Evolutionary conservation across 148 eudicot genomes (phyloP), one percentile per base, ranked within the genome.

Genomic region (Persicaria tinctoria): DNA sequence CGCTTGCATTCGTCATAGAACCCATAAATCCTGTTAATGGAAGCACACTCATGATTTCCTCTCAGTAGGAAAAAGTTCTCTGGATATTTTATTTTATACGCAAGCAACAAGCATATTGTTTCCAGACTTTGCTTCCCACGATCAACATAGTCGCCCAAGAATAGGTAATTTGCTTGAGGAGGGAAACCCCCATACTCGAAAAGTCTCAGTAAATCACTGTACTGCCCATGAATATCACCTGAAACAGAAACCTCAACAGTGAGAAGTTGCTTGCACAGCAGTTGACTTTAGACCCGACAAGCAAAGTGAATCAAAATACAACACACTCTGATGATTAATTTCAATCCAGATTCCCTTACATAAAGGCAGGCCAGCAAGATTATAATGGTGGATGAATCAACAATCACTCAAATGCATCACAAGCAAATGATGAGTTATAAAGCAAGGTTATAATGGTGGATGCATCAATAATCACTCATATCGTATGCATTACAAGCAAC

Each of bases 141-240:
- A 79, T 90, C 94, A 20, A 90, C 94, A 81, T 89, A 90, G 75
- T 90, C 94, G 6, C 94, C 94, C 20, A 89, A 63, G 84, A 90
- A 90, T n/a, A 90, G 79, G 82, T 89, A 89, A 77, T 84, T 87
- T 68, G 94, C 80, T 80, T 82, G 78, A 75, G 94, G 94, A 75
- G 91, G 91, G 57, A 87, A 90, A 41, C 89, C 91, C 20, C 94
- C 94, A 74, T 90, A 89, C 68, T 90, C 91, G 44, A 90, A 90
- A 70, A 90, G 88, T 78, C 94, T 81, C 75, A 89, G 75, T 56
- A 87, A 81, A 80, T 90, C 94, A 73, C 88, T 90, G 74, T 87
- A 90, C 18, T 87, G 93, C 60, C 93, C 93, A 76, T 89, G 91
- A 74, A 87, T 83, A 82, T 87, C 91, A 78, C 91, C 93, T 89